Evolutionary conservation across 768 basidiomycete species (phyloP).

Genomic region (Suillus plorans): DNA sequence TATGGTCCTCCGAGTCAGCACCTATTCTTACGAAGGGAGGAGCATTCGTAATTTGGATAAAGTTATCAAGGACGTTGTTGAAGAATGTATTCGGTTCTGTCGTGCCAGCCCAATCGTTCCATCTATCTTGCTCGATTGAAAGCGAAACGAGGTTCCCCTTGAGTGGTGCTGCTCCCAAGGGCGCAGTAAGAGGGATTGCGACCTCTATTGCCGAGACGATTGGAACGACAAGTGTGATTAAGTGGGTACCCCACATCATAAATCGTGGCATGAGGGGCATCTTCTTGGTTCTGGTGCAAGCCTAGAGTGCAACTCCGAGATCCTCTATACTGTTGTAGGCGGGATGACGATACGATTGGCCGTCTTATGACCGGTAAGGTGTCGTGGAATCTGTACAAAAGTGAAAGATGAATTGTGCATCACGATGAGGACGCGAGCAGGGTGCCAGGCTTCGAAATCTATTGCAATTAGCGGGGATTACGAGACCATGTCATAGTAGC

Average conservation of each 20-base stretch:
- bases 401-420: no score
- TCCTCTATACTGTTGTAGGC: not conserved
- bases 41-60: slow-evolving; percentile 50
- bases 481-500: no score
- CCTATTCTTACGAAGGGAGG: slow-evolving; percentile 61
- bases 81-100: slow-evolving; percentile 55
- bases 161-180: slow-evolving; percentile 36
- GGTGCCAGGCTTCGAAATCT: no score
- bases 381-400: no score
- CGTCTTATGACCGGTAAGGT: no score
- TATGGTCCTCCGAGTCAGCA: slow-evolving; percentile 58
- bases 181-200: slow-evolving; percentile 39
- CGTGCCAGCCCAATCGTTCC: slow-evolving; percentile 66
- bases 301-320: not conserved
- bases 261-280: slow-evolving; percentile 1
- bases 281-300: not conserved
- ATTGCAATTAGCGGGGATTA: no score
- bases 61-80: slow-evolving; percentile 57
- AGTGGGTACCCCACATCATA: slow-evolving; percentile 8
- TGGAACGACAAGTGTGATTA: slow-evolving; percentile 7
- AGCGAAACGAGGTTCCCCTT: slow-evolving; percentile 55
- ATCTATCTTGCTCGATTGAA: slow-evolving; percentile 70
- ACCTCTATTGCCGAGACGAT: slow-evolving; percentile 27
- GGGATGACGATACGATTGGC: no score
- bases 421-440: no score